Percentiles rank a stretch among this genome's conserved stretches.
Conservation (phyloP, 257 asterid genomes). For the Solanum clarkiae region DNA sequence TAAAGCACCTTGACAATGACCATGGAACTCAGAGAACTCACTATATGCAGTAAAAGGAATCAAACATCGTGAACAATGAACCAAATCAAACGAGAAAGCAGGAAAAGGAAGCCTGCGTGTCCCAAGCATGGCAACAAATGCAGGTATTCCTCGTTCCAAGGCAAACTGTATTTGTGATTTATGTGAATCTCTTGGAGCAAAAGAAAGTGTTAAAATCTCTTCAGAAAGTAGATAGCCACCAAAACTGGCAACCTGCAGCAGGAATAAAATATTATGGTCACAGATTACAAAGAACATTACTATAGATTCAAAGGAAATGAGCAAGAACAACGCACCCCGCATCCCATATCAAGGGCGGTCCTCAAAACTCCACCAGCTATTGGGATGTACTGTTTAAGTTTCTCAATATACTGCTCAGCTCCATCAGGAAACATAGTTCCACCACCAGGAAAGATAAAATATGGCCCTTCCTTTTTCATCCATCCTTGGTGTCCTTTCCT, state of each 20-base stretch:
- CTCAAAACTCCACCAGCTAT: constrained; percentile 78
- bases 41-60: constrained; percentile 93
- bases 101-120: constrained; percentile 92
- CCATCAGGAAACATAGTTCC: constrained; percentile 98
- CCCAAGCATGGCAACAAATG: constrained; percentile 98
- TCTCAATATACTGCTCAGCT: constrained; percentile 79
- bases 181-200: constrained; percentile 97
- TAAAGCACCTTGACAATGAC: neutral
- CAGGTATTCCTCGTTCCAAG: constrained; percentile 91
- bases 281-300: neutral
- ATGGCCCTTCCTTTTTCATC: constrained; percentile 90
- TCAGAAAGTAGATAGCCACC: constrained; percentile 91
- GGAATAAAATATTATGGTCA: neutral
- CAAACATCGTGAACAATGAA: constrained; percentile 95
- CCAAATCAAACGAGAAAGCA: constrained; percentile 78
- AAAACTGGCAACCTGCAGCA: constrained; percentile 87
- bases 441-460: constrained; percentile 93
- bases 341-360: constrained; percentile 98
- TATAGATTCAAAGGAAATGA: neutral
- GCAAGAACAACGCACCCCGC: constrained; percentile 51
- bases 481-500: constrained; percentile 97
- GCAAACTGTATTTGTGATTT: constrained; percentile 96
- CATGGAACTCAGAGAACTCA: constrained; percentile 24
- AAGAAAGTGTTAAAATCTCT: constrained; percentile 70
- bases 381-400: constrained; percentile 87